Evolutionary conservation across 2,329 filamentous ascomycete genomes (phyloP).

Genomic region (Apiospora arundinis): DNA sequence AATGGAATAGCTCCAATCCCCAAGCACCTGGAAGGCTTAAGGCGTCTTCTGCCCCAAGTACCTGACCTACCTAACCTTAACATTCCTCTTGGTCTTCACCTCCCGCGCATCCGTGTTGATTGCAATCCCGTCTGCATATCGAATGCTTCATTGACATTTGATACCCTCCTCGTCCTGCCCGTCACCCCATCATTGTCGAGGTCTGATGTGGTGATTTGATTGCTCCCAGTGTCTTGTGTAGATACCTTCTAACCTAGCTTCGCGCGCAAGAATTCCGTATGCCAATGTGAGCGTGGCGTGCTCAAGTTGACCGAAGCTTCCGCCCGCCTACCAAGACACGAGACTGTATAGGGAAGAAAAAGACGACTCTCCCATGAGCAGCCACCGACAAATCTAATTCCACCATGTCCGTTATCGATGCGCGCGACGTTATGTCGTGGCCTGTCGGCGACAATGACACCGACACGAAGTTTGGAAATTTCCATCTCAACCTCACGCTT

Average conservation of each 20-base stretch:
- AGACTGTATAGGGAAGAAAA: not conserved
- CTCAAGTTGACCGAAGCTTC: not conserved
- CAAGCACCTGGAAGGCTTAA: too few relatives aligned
- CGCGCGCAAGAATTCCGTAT: not conserved
- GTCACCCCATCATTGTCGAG: not conserved
- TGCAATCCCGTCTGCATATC: constrained; percentile 6
- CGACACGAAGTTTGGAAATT: constrained; percentile 64
- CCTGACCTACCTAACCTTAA: not conserved
- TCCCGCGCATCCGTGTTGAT: constrained; percentile 1
- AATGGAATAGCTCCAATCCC: too few relatives aligned
- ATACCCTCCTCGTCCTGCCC: not conserved
- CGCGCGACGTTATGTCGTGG: constrained; percentile 55
- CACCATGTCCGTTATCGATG: constrained; percentile 44
- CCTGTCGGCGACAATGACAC: constrained; percentile 59
- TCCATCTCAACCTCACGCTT: constrained; percentile 72
- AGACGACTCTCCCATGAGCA: not conserved
- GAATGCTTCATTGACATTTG: constrained; percentile 17
- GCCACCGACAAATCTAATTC: not conserved
- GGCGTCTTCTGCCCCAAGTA: not conserved
- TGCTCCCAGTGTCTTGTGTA: not conserved
- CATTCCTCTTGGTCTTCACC: constrained; percentile 11
- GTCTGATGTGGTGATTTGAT: not conserved
- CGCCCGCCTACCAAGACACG: not conserved
- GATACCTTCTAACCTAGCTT: not conserved
- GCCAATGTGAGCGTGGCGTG: not conserved